phyloP scores from a whole-genome alignment of 1,284 basidiomycete genomes.

The Sphaerobolus stellatus region DNA sequence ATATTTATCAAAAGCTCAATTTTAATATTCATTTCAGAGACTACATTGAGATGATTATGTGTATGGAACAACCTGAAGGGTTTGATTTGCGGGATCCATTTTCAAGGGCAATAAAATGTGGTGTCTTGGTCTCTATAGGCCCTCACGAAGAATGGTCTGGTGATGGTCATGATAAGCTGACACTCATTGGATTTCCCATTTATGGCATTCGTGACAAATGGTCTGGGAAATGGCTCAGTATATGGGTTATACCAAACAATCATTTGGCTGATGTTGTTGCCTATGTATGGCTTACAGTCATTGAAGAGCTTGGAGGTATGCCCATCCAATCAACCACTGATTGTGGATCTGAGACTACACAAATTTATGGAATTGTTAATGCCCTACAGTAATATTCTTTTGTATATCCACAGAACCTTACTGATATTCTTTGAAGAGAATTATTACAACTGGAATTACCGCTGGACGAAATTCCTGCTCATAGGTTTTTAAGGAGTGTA shows the following conservation, averaged over 20 bases:
- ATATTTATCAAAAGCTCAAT: too few relatives aligned
- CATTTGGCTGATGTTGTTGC: slow-evolving; percentile 22
- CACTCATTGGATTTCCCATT: slow-evolving; percentile 35
- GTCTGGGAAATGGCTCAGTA: slow-evolving; percentile 30
- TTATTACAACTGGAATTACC: too few relatives aligned
- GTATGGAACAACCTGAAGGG: slow-evolving; percentile 24
- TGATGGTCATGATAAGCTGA: slow-evolving; percentile 39
- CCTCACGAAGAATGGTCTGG: slow-evolving; percentile 32
- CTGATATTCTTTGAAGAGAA: too few relatives aligned
- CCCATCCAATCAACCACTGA: slow-evolving; percentile 33
- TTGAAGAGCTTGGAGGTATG: slow-evolving; percentile 30
- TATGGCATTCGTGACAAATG: slow-evolving; percentile 34
- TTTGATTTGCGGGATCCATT: slow-evolving; percentile 25
- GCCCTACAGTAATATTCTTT: slow-evolving; percentile 14
- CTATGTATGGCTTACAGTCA: slow-evolving; percentile 31
- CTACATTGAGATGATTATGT: slow-evolving; percentile 27
- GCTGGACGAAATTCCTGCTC: too few relatives aligned
- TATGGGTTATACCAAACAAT: slow-evolving; percentile 38
- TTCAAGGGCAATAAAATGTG: slow-evolving; percentile 21
- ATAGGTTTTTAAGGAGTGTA: too few relatives aligned
- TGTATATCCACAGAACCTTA: too few relatives aligned
- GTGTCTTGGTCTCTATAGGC: slow-evolving; percentile 25
- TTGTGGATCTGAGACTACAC: slow-evolving; percentile 33
- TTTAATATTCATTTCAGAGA: too few relatives aligned
- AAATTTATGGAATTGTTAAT: slow-evolving; percentile 16